Percentiles rank a stretch among this genome's conserved stretches.
Evolutionary conservation across 2,329 filamentous ascomycete genomes (phyloP).

Genomic region (Hypoxylon sp.): DNA sequence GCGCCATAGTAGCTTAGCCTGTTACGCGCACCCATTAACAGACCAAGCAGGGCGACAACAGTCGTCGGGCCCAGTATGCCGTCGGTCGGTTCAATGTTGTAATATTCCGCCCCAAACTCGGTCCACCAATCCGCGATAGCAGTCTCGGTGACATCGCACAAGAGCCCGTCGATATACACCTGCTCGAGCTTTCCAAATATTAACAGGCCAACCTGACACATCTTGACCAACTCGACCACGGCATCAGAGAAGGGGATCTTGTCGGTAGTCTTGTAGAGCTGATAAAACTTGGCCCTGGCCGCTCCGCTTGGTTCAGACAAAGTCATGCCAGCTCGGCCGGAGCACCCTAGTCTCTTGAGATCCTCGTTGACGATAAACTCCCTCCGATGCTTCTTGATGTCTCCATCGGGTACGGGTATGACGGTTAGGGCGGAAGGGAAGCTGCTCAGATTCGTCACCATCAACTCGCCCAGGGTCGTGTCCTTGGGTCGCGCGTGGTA

Average conservation of each 20-base stretch:
- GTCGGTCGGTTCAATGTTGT: constrained; percentile 90
- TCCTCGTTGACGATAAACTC: constrained; percentile 95
- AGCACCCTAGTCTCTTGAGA: constrained; percentile 89
- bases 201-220: constrained; percentile 88
- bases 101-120: constrained; percentile 89
- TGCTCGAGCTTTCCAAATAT: constrained; percentile 88
- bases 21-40: constrained; percentile 89
- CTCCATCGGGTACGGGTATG: constrained; percentile 88
- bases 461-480: constrained; percentile 81
- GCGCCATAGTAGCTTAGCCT: constrained; percentile 84
- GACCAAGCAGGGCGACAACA: constrained; percentile 84
- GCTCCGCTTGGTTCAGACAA: constrained; percentile 79
- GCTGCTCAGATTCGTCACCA: constrained; percentile 92
- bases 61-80: constrained; percentile 92
- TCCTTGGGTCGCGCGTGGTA: constrained; percentile 86
- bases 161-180: constrained; percentile 87
- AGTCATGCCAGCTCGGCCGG: constrained; percentile 85
- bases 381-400: constrained; percentile 79
- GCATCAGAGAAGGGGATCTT: constrained; percentile 79
- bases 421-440: constrained; percentile 93
- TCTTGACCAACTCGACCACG: constrained; percentile 86
- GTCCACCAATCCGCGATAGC: constrained; percentile 96
- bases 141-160: constrained; percentile 92
- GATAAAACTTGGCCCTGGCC: constrained; percentile 88
- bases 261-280: constrained; percentile 87